phyloP scores from a whole-genome alignment of 176 grass and related monocot species.

The Alloteropsis semialata region DNA sequence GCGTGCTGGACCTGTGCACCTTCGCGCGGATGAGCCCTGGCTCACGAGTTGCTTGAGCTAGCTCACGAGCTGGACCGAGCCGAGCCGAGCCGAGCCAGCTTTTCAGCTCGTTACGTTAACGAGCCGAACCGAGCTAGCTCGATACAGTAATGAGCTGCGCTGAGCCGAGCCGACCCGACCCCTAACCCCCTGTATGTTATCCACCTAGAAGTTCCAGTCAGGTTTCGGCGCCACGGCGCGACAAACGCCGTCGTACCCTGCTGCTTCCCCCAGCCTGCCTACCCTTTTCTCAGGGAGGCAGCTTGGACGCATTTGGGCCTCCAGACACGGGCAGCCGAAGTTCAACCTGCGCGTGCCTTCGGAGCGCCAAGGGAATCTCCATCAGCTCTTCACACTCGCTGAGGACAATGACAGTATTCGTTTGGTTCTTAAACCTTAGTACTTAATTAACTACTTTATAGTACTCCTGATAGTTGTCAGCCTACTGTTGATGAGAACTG shows the following conservation, averaged over 20 bases:
- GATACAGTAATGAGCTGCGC: too few species aligned
- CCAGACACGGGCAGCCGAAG: conserved; percentile 23
- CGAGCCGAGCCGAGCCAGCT: too few species aligned
- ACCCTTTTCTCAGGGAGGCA: conserved; percentile 16
- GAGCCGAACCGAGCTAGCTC: too few species aligned
- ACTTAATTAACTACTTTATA: too few species aligned
- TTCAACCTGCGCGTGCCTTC: conserved; percentile 5
- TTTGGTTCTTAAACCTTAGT: neutral
- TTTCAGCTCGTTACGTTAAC: too few species aligned
- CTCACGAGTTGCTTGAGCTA: too few species aligned
- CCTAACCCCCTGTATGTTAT: too few species aligned
- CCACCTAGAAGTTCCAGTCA: neutral
- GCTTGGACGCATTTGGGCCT: conserved; percentile 29
- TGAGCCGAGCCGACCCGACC: too few species aligned
- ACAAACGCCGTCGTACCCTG: neutral
- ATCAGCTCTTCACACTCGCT: neutral
- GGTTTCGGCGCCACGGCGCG: neutral
- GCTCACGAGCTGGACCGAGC: too few species aligned
- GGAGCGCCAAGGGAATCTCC: neutral
- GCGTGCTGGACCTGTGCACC: too few species aligned
- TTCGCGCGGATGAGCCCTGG: too few species aligned
- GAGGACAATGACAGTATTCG: neutral
- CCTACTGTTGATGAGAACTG: neutral
- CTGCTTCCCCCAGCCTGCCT: neutral
- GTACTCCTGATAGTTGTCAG: too few species aligned